A percentile compares a stretch with the other conserved stretches of the same genome.
phyloP scores from a whole-genome alignment of 2,329 filamentous ascomycete genomes.

The Fusarium sarcochroum region DNA sequence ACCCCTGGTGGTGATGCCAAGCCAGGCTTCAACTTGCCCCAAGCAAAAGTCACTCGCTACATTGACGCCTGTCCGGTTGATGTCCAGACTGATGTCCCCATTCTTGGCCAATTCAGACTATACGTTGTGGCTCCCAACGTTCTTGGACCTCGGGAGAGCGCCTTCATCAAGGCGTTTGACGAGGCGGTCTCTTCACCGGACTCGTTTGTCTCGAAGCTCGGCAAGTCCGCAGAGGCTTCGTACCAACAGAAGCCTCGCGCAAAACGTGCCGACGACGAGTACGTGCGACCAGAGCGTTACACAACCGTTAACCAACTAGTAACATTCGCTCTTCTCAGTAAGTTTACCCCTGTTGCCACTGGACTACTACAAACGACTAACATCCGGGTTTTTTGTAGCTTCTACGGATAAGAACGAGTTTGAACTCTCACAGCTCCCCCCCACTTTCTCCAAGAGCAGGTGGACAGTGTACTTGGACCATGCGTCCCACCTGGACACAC shows the following conservation, averaged over 20 bases:
- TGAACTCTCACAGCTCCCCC: conserved; percentile 75
- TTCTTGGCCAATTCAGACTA: conserved; percentile 81
- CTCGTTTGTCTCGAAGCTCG: conserved; percentile 72
- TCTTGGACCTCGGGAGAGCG: conserved; percentile 57
- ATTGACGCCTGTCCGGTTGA: conserved; percentile 84
- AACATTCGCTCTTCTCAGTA: conserved; percentile 77
- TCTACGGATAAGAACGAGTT: conserved; percentile 73
- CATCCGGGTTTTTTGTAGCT: conserved; percentile 53
- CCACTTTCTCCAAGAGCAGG: conserved; percentile 71
- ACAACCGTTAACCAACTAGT: conserved; percentile 76
- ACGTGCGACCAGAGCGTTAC: conserved; percentile 77
- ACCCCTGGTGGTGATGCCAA: conserved; percentile 61
- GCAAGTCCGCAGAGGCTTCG: conserved; percentile 69
- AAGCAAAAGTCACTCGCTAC: conserved; percentile 80
- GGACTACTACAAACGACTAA: conserved; percentile 16
- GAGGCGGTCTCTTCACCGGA: conserved; percentile 63
- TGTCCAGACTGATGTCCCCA: conserved; percentile 81
- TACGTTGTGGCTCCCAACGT: conserved; percentile 78
- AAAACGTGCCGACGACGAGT: conserved; percentile 72
- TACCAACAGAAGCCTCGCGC: conserved; percentile 72
- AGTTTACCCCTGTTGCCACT: conserved; percentile 45
- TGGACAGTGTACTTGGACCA: conserved; percentile 83
- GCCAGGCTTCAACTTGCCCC: conserved; percentile 70
- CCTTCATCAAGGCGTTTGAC: conserved; percentile 73
- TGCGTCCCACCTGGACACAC: conserved; percentile 67